Evolutionary conservation across 768 basidiomycete species (phyloP).

Genomic region (Hebeloma cylindrosporum): DNA sequence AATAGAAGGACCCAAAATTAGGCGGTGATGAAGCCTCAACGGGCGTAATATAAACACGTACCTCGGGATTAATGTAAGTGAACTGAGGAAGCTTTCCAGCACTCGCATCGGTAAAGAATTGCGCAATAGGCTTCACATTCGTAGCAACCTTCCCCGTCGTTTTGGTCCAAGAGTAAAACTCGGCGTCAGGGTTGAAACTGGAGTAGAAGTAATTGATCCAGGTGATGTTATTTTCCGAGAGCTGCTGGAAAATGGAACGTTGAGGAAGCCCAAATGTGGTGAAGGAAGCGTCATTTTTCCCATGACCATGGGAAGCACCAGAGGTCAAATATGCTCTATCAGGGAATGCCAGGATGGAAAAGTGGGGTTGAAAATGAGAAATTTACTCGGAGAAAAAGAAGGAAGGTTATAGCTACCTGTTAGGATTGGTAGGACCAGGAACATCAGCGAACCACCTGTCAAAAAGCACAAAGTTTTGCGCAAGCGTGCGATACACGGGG

Average conservation of each 20-base stretch:
- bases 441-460: constrained; percentile 32
- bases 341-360: too few species aligned
- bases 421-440: constrained; percentile 33
- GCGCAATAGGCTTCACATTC: constrained; percentile 25
- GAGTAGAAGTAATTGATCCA: constrained; percentile 31
- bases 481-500: constrained; percentile 23
- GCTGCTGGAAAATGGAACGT: constrained; percentile 29
- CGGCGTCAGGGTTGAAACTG: constrained; percentile 22
- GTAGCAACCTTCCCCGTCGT: constrained; percentile 14
- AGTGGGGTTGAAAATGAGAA: too few species aligned
- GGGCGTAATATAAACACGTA: too few species aligned
- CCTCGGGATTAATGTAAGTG: constrained; percentile 27
- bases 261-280: constrained; percentile 14
- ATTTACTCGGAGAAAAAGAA: too few species aligned
- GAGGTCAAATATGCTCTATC: constrained; percentile 23
- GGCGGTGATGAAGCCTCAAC: background rate
- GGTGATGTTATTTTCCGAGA: constrained; percentile 21
- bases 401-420: constrained; percentile 21
- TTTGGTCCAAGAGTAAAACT: constrained; percentile 24
- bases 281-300: constrained; percentile 26
- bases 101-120: constrained; percentile 30
- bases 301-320: constrained; percentile 31
- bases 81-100: constrained; percentile 27
- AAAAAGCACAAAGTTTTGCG: constrained; percentile 27
- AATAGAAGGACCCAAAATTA: background rate